Conservation (phyloP, 179 eudicot species). For the Beta lomatogona region DNA sequence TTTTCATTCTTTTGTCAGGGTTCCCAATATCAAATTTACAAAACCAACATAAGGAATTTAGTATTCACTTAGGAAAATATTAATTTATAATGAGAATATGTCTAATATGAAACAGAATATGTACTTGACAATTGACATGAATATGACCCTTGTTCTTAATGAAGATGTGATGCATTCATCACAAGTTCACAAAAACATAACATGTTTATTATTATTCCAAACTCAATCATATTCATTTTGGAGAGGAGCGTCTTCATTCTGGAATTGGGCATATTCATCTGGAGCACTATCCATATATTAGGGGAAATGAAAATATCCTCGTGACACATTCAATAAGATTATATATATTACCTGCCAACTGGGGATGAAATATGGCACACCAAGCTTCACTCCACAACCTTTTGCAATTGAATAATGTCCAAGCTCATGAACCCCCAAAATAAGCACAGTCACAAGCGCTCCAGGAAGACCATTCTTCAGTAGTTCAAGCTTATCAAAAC, state of each 20-base stretch:
- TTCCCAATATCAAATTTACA: background rate
- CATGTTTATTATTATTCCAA: too few relatives aligned
- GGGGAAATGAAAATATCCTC: background rate
- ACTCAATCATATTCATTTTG: too few relatives aligned
- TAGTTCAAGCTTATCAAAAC: constrained; percentile 68
- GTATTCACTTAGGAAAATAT: background rate
- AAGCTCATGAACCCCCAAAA: constrained; percentile 86
- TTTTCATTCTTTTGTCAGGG: background rate
- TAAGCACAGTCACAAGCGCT: constrained; percentile 80
- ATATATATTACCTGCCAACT: constrained; percentile 93
- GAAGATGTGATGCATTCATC: too few relatives aligned
- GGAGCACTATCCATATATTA: too few relatives aligned
- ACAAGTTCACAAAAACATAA: too few relatives aligned
- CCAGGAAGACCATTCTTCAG: constrained; percentile 91
- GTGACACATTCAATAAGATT: background rate
- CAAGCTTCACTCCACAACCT: constrained; percentile 72
- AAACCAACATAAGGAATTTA: background rate
- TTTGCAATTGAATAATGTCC: constrained; percentile 75
- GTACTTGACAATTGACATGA: too few relatives aligned
- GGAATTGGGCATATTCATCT: too few relatives aligned
- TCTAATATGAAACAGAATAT: background rate
- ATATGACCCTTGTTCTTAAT: too few relatives aligned
- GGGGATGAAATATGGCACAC: constrained; percentile 87
- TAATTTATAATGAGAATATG: background rate
- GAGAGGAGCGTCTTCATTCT: too few relatives aligned